phyloP scores from a whole-genome alignment of 1,284 basidiomycete species.

The Agaricales sp. region DNA sequence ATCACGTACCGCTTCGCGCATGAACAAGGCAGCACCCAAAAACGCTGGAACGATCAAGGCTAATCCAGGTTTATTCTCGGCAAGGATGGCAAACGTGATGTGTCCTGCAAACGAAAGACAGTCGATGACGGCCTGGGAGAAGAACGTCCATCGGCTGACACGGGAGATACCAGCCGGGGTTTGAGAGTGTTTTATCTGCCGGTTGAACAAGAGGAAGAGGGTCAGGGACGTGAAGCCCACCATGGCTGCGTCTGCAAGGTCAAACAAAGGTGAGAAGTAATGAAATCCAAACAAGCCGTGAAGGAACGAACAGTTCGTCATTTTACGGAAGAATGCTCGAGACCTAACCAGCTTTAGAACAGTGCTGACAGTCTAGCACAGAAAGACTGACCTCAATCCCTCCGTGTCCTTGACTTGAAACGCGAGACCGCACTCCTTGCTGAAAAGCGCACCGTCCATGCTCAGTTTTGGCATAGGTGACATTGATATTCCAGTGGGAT shows the following conservation, averaged over 20 bases:
- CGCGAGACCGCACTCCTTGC: slow-evolving; percentile 69
- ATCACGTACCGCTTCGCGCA: slow-evolving; percentile 58
- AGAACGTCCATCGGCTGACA: slow-evolving; percentile 73
- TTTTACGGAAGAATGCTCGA: slow-evolving; percentile 67
- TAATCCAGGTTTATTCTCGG: slow-evolving; percentile 69
- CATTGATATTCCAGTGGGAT: slow-evolving; percentile 61
- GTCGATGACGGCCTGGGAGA: slow-evolving; percentile 69
- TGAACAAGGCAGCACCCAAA: slow-evolving; percentile 59
- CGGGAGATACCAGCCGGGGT: slow-evolving; percentile 71
- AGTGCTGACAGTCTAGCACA: no score
- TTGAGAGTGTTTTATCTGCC: slow-evolving; percentile 66
- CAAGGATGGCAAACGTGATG: slow-evolving; percentile 74
- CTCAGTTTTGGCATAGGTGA: slow-evolving; percentile 41
- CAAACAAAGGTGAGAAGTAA: no score
- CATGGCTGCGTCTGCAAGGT: slow-evolving; percentile 55
- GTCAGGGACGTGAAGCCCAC: slow-evolving; percentile 58
- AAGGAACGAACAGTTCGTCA: slow-evolving; percentile 59
- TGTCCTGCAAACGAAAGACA: slow-evolving; percentile 78
- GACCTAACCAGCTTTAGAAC: no score
- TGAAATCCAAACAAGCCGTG: background rate
- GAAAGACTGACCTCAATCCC: slow-evolving; percentile 52
- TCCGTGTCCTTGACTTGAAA: slow-evolving; percentile 55
- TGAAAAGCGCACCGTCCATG: slow-evolving; percentile 58
- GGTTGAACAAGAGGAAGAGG: slow-evolving; percentile 57
- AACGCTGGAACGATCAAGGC: slow-evolving; percentile 78